phyloP scores from a whole-genome alignment of 306 rosid species.

The Arachis hypogaea region DNA sequence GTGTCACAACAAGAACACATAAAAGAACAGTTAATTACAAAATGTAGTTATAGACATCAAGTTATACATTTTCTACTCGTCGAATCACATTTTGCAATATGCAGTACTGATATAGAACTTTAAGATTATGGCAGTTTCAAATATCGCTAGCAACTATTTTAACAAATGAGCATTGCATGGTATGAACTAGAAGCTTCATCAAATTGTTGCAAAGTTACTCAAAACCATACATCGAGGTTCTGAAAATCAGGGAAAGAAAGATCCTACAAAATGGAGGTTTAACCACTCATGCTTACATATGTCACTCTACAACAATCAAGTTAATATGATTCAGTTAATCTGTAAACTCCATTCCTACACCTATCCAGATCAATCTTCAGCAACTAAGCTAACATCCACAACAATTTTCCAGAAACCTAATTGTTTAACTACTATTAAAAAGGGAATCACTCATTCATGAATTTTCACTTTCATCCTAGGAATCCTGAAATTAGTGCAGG shows the following conservation, averaged over 20 bases:
- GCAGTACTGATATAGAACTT: not conserved
- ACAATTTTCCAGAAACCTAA: constrained; percentile 26
- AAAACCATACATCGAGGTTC: too few species aligned
- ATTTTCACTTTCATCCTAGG: not conserved
- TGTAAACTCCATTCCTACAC: constrained; percentile 11
- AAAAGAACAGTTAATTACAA: constrained; percentile 21
- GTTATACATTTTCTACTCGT: constrained; percentile 16
- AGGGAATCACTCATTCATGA: not conserved
- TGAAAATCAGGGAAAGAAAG: too few species aligned
- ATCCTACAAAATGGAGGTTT: too few species aligned
- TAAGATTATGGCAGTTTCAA: constrained; percentile 9
- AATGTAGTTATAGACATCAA: not conserved
- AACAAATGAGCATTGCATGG: too few species aligned
- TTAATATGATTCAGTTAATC: constrained; percentile 4
- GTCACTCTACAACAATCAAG: not conserved
- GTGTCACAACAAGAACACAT: constrained; percentile 27
- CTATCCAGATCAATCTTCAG: not conserved
- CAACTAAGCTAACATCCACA: not conserved
- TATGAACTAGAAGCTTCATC: too few species aligned
- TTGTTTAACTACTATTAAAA: constrained; percentile 1
- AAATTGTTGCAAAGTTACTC: too few species aligned
- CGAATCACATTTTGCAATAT: not conserved
- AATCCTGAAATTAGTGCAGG: not conserved
- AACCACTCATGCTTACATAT: too few species aligned
- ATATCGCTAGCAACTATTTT: not conserved